These are phyloP conservation scores for Sclerotinia minor DNA, from an alignment of 2,329 filamentous ascomycete species.

Conservation along the genomic window DNA sequence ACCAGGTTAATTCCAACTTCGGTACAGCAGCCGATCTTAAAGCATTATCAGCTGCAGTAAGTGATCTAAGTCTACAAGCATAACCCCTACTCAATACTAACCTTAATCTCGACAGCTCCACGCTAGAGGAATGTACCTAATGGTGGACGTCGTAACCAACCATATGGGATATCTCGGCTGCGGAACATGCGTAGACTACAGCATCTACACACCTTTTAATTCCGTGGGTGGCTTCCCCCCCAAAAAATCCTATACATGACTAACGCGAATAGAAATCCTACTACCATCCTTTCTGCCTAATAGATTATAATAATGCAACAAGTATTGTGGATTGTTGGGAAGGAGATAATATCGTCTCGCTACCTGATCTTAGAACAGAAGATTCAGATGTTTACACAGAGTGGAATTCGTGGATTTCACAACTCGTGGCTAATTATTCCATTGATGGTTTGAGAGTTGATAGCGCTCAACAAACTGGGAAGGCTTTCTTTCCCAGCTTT, in stretches of 20 bases:
- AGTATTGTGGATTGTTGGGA: constrained; percentile 36
- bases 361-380: constrained; percentile 40
- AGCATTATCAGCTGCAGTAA: constrained; percentile 47
- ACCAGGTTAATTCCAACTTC: constrained; percentile 51
- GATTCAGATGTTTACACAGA: constrained; percentile 32
- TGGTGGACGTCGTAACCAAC: constrained; percentile 55
- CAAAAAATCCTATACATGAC: background rate
- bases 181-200: constrained; percentile 44
- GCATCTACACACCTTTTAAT: constrained; percentile 45
- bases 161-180: constrained; percentile 45
- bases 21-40: constrained; percentile 50
- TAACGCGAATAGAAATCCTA: constrained; percentile 35
- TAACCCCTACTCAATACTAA: background rate
- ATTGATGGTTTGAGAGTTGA: constrained; percentile 55
- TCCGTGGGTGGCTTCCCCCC: constrained; percentile 27
- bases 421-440: constrained; percentile 40
- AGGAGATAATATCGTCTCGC: constrained; percentile 37
- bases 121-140: constrained; percentile 47
- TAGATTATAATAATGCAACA: constrained; percentile 44
- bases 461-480: constrained; percentile 49
- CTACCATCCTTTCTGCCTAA: constrained; percentile 41
- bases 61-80: background rate
- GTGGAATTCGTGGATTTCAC: constrained; percentile 37
- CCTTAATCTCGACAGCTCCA: constrained; percentile 37
- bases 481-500: constrained; percentile 58